Conservation (phyloP, 306 rosid genomes). For the Luffa aegyptiaca region DNA sequence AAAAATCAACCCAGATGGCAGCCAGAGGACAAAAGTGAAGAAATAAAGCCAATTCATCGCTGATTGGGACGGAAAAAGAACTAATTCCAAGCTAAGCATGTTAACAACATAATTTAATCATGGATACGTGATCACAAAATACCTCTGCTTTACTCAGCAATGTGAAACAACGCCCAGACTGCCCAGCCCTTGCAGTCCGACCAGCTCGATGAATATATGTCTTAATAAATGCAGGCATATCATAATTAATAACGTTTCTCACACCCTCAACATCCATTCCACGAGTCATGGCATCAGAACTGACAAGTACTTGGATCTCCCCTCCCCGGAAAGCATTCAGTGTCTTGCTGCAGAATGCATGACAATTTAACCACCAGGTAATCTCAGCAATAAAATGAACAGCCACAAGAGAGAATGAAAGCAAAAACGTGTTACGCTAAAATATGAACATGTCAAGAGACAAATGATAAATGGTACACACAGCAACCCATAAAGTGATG, state of each 20-base stretch:
- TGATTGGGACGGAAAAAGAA: not conserved
- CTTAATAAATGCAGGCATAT: conserved; percentile 66
- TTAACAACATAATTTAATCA: not conserved
- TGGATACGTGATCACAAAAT: not conserved
- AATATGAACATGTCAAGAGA: not conserved
- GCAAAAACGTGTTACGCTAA: not conserved
- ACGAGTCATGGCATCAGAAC: conserved; percentile 95
- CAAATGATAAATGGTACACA: not conserved
- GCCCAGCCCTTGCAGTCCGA: conserved; percentile 96
- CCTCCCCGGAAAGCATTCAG: conserved; percentile 71
- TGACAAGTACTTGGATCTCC: conserved; percentile 74
- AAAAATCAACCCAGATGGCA: not conserved
- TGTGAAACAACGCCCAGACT: conserved; percentile 76
- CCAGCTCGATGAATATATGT: conserved; percentile 91
- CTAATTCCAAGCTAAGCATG: not conserved
- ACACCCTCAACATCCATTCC: conserved; percentile 97
- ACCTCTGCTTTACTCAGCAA: conserved; percentile 72
- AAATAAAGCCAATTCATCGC: not conserved
- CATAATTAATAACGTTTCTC: conserved; percentile 73
- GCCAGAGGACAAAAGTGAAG: not conserved
- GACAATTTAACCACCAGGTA: conserved; percentile 5
- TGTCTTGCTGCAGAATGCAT: conserved; percentile 56
- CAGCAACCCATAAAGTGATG: not conserved
- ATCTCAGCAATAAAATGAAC: not conserved
- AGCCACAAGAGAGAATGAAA: not conserved